A percentile compares a stretch with the other conserved stretches of the same genome.
These are phyloP conservation scores for Trichothecium roseum DNA, from an alignment of 2,329 filamentous ascomycete genomes.

Conservation along the genomic window DNA sequence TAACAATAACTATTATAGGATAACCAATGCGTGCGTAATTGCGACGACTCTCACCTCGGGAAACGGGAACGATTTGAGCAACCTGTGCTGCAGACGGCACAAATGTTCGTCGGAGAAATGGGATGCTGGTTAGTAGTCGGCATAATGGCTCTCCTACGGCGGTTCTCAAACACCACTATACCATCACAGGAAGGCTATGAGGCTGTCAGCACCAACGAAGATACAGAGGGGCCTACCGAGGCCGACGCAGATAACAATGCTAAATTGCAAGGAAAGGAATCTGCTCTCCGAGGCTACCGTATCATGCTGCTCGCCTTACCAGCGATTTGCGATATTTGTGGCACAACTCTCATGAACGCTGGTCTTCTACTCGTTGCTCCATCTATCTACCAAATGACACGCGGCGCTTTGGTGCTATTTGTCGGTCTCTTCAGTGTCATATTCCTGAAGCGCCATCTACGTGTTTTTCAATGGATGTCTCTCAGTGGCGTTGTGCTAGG, in stretches of 20 bases:
- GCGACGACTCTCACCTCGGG: conserved; percentile 56
- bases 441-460: conserved; percentile 71
- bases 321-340: conserved; percentile 86
- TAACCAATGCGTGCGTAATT: conserved; percentile 93
- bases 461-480: conserved; percentile 86
- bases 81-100: conserved; percentile 88
- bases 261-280: conserved; percentile 30
- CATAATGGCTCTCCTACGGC: conserved; percentile 54
- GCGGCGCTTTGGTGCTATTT: conserved; percentile 88
- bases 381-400: conserved; percentile 97
- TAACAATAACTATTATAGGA: no score
- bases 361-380: conserved; percentile 88
- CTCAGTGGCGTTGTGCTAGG: conserved; percentile 79
- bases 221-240: conserved; percentile 33
- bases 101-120: conserved; percentile 97
- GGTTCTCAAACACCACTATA: conserved; percentile 34
- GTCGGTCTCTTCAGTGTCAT: conserved; percentile 91
- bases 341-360: conserved; percentile 95
- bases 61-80: conserved; percentile 75
- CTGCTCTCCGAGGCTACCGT: conserved; percentile 59
- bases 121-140: conserved; percentile 91
- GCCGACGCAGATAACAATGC: conserved; percentile 22
- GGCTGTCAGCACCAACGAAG: conserved; percentile 43
- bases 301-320: conserved; percentile 72
- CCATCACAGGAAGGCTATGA: conserved; percentile 50